Evolutionary conservation across 1,139 yeast genomes (phyloP).

Genomic region (Saccharomyces hybrid): DNA sequence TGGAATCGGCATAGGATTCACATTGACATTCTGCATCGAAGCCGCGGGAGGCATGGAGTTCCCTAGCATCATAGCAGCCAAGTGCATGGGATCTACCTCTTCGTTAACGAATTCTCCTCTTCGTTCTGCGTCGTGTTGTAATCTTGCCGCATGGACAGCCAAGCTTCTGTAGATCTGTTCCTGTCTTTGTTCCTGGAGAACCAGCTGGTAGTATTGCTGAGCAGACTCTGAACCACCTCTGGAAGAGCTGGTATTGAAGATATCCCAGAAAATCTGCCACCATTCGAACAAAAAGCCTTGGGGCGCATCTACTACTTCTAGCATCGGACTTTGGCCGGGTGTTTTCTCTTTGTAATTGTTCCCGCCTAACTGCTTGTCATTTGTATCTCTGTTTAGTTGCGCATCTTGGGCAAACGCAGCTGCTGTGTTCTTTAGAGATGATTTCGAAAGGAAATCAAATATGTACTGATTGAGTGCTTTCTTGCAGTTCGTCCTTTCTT

Average conservation of each 20-base stretch:
- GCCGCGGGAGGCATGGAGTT: background rate
- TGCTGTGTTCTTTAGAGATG: slow-evolving; percentile 66
- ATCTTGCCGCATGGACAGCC: slow-evolving; percentile 37
- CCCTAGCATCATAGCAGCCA: slow-evolving; percentile 13
- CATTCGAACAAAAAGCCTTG: slow-evolving; percentile 85
- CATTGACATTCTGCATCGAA: slow-evolving; percentile 1
- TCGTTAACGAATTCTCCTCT: slow-evolving; percentile 23
- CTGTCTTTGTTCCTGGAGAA: slow-evolving; percentile 56
- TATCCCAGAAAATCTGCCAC: slow-evolving; percentile 97
- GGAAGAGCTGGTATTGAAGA: slow-evolving; percentile 71
- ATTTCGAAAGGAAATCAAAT: slow-evolving; percentile 76
- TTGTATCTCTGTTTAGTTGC: slow-evolving; percentile 31
- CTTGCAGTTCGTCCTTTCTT: background rate
- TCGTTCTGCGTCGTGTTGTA: slow-evolving; percentile 29
- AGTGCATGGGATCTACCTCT: slow-evolving; percentile 17
- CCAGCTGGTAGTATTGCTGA: slow-evolving; percentile 63
- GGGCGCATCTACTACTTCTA: slow-evolving; percentile 55
- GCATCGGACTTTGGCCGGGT: slow-evolving; percentile 3
- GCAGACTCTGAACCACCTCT: slow-evolving; percentile 57
- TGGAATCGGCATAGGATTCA: background rate
- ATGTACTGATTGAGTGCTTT: slow-evolving; percentile 72
- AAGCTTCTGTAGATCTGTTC: slow-evolving; percentile 45
- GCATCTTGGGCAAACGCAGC: slow-evolving; percentile 67
- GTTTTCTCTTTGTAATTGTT: background rate
- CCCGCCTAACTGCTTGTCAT: slow-evolving; percentile 3